phyloP scores from a whole-genome alignment of 2,329 filamentous ascomycete genomes.

The Cladosporium velox region DNA sequence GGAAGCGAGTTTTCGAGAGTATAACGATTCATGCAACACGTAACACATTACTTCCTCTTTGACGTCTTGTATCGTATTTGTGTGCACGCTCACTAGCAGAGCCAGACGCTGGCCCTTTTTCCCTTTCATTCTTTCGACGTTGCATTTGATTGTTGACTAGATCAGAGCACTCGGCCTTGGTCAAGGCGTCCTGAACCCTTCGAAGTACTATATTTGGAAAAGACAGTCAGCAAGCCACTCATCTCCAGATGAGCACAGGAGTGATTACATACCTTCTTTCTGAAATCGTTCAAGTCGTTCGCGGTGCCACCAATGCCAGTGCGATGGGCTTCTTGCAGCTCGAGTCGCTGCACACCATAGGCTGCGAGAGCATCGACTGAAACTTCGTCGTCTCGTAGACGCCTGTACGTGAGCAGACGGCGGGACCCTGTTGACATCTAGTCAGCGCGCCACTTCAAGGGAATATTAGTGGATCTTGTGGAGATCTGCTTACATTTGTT shows the following conservation, averaged over 20 bases:
- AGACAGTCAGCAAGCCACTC: not conserved
- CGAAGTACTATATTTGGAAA: conserved; percentile 34
- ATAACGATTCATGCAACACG: not conserved
- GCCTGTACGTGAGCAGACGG: conserved; percentile 80
- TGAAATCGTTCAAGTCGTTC: conserved; percentile 68
- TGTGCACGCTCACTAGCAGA: not conserved
- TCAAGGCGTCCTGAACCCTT: conserved; percentile 36
- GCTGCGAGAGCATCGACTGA: conserved; percentile 35
- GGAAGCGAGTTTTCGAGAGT: not conserved
- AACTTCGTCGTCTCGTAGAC: conserved; percentile 62
- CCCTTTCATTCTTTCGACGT: no score
- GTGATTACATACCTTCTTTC: conserved; percentile 49
- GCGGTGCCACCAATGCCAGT: conserved; percentile 54
- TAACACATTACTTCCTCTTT: not conserved
- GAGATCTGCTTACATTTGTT: conserved; percentile 71
- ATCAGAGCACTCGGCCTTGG: not conserved
- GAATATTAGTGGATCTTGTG: not conserved
- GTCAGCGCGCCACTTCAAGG: conserved; percentile 9
- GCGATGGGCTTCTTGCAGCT: conserved; percentile 30
- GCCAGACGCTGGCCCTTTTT: not conserved
- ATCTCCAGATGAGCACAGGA: no score
- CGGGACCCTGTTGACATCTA: conserved; percentile 67
- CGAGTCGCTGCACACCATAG: conserved; percentile 29
- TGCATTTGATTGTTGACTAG: not conserved
- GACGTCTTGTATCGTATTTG: not conserved